phyloP scores from a whole-genome alignment of 202 grass and related monocot species.

The Zizania palustris region DNA sequence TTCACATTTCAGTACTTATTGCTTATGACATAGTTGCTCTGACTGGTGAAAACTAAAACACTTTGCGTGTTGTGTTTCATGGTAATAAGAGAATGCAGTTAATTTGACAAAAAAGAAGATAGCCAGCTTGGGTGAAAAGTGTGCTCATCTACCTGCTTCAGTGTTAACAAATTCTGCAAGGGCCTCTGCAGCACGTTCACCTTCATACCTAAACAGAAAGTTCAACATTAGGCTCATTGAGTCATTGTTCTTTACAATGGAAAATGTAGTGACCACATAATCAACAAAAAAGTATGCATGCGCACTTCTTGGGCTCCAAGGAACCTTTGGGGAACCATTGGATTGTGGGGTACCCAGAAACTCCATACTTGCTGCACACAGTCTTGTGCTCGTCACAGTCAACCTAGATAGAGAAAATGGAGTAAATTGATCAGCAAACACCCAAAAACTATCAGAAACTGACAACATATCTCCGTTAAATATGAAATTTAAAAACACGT shows the following conservation, averaged over 20 bases:
- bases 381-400: slow-evolving; percentile 86
- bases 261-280: neutral
- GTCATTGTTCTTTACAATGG: neutral
- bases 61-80: neutral
- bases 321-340: slow-evolving; percentile 98
- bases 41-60: neutral
- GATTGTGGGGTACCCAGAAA: slow-evolving; percentile 90
- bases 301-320: slow-evolving; percentile 89
- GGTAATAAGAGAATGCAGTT: slow-evolving; percentile 20
- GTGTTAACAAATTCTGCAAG: slow-evolving; percentile 89
- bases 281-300: slow-evolving; percentile 26
- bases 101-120: slow-evolving; percentile 5
- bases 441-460: slow-evolving; percentile 24
- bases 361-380: slow-evolving; percentile 90
- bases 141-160: slow-evolving; percentile 72
- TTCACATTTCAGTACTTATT: slow-evolving; percentile 10
- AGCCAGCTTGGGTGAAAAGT: slow-evolving; percentile 12
- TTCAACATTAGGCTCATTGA: slow-evolving; percentile 24
- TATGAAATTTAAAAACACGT: neutral
- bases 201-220: slow-evolving; percentile 74
- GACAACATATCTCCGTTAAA: slow-evolving; percentile 2
- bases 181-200: slow-evolving; percentile 68
- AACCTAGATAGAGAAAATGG: slow-evolving; percentile 53
- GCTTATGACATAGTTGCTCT: neutral
- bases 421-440: slow-evolving; percentile 13